Evolutionary conservation across 129 eudicot genomes (phyloP), one percentile per base, ranked within the genome.

Genomic region (Pittosporum tobira): DNA sequence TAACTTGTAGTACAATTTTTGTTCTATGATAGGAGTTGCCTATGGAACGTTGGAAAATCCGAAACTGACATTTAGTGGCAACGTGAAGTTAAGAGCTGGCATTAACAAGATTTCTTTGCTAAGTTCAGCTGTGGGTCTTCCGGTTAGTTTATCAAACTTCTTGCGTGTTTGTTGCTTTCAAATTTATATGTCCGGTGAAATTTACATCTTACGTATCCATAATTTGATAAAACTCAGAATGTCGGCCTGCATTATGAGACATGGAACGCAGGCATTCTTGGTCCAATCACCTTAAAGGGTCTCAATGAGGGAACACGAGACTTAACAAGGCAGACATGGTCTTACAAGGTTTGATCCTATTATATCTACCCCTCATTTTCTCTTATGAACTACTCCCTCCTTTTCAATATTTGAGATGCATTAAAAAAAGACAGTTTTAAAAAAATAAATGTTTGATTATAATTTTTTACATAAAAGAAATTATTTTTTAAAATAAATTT

Each of bases 211-310:
- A 56, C 21, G n/a, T 25, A 1, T 25, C 24, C 6, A 31, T 27
- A 55, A 56, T 18, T 51, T 65, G 26, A 54, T 69, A 45, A 46
- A 6, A 52, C 57, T 68, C 87, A 90, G 98, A 85, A 90, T 73
- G 95, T 83, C 24, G 98, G 98, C 22, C 20, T 69, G 60, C 98
- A 90, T 74, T 90, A 67, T 54, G 98, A 90, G 85, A 76, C 49
- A 14, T 85, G 77, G 77, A 90, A 78, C 51, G 68, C 84, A 18
- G 95, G 98, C 48, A 78, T 90, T 54, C 89, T 90, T 68, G 98
- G 98, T 38, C 98, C 98, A 29, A 76, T 90, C 63, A 83, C 79
- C 6, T 72, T 90, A 77, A 68, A 59, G 24, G 97, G 97, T 53
- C 79, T 90, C 36, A 75, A 80, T 28, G 83, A 63, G 49, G 95